Evolutionary conservation across 305 asterid species (phyloP), one percentile per base, ranked within the genome.

Genomic region (Petunia hybrid): DNA sequence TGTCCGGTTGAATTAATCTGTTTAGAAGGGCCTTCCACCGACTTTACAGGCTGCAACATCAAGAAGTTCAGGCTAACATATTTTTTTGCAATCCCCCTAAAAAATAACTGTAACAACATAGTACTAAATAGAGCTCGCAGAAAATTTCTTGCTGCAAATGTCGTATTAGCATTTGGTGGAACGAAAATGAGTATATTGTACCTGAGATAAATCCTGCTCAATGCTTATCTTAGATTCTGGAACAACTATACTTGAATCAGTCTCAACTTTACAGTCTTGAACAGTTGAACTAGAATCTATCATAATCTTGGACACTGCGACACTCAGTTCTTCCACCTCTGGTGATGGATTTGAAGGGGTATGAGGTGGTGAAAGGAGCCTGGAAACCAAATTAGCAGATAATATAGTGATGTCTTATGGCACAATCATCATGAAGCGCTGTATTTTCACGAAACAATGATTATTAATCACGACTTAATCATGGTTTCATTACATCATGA

Each of bases 341-440:
- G 65, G 35, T 3, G 87, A 83, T 65, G 92, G 88, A 82, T 76
- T 85, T 62, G 84, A 79, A 80, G 89, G 80, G n/a, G 86, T 48
- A 64, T 81, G 89, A 1, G 94, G 91, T 45, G 88, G 92, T 73
- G 86, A 59, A 61, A 91, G 86, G 82, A 91, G 92, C 97, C 98
- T 93, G 87, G 57, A 74, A 78, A 83, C 82, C 74, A 22, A 63
- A 80, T 35, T 41, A 38, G 39, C 36, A 57, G 4, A 80, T 53
- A 38, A 43, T 7, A 36, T 66, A 80, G 85, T 16, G 63, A 69
- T 56, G 68, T 55, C 1, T 10, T 31, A 35, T 45, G 75, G 60
- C 74, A 59, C 31, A 63, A 61, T n/a, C 43, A 38, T 42, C 42
- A 39, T 8, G 39, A 13, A 62, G 41, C 45, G 41, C 69, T 13